A percentile compares a stretch with the other conserved stretches of the same genome.
Conservation (phyloP, 257 asterid genomes). For the Eucommia ulmoides region DNA sequence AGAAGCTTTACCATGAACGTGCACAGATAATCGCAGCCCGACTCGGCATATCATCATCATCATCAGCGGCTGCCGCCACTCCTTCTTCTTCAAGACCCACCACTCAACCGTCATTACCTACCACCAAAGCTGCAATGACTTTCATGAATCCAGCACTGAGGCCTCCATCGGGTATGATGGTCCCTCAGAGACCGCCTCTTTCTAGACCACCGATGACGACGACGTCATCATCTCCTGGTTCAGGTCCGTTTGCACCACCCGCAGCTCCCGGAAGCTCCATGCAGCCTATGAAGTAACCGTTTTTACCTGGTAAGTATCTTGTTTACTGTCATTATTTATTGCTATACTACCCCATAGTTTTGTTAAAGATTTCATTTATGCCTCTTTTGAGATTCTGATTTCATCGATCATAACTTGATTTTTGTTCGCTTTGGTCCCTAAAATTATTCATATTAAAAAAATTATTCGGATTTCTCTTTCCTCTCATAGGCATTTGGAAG, state of each 20-base stretch:
- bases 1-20: constrained; percentile 80
- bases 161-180: constrained; percentile 51
- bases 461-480: too few relatives aligned
- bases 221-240: constrained; percentile 42
- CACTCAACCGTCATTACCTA: constrained; percentile 38
- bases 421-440: too few relatives aligned
- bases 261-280: constrained; percentile 42
- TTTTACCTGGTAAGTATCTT: constrained; percentile 28
- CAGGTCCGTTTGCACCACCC: constrained; percentile 31
- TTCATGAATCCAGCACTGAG: constrained; percentile 40
- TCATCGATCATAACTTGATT: too few relatives aligned
- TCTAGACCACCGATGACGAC: constrained; percentile 46
- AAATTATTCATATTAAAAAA: too few relatives aligned
- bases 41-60: constrained; percentile 47
- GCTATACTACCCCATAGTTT: too few relatives aligned
- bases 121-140: constrained; percentile 42
- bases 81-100: constrained; percentile 42
- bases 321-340: not conserved
- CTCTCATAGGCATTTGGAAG: too few relatives aligned
- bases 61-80: constrained; percentile 49
- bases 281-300: constrained; percentile 33
- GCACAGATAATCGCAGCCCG: constrained; percentile 77
- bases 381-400: constrained; percentile 6
- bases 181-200: constrained; percentile 46
- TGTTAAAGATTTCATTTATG: not conserved